These are phyloP conservation scores for Litchi chinensis DNA, from an alignment of 345 rosid genomes.

Conservation along the genomic window DNA sequence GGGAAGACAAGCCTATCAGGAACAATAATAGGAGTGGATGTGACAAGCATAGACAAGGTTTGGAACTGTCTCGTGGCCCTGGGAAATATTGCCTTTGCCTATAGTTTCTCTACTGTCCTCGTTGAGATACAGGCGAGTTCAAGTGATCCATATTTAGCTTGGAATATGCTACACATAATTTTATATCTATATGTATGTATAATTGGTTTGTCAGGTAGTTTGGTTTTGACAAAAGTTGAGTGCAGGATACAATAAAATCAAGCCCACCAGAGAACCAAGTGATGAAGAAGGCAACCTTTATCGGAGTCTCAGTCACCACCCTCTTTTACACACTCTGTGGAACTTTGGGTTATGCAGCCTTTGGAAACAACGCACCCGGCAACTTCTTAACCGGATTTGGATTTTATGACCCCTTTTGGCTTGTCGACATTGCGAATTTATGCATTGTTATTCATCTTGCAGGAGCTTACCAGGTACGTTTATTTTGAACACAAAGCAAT, in stretches of 20 bases:
- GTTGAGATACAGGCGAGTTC: conserved; percentile 76
- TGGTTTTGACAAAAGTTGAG: background rate
- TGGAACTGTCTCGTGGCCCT: conserved; percentile 75
- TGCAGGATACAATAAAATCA: conserved; percentile 59
- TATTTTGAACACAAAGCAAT: background rate
- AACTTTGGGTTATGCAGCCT: conserved; percentile 83
- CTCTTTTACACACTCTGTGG: conserved; percentile 76
- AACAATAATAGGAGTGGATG: conserved; percentile 57
- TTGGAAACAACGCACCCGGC: conserved; percentile 79
- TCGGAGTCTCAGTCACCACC: conserved; percentile 63
- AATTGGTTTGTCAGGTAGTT: background rate
- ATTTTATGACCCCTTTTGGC: conserved; percentile 85
- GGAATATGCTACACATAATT: too few species aligned
- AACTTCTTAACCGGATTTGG: conserved; percentile 90
- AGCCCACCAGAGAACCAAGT: conserved; percentile 61
- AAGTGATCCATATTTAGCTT: too few species aligned
- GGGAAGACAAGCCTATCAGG: conserved; percentile 62
- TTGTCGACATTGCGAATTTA: conserved; percentile 73
- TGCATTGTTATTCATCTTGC: conserved; percentile 78
- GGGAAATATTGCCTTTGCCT: conserved; percentile 87
- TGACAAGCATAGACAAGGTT: conserved; percentile 66
- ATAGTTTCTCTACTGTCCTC: conserved; percentile 68
- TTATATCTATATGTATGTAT: background rate
- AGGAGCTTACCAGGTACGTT: conserved; percentile 82
- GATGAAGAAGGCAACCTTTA: conserved; percentile 63